Evolutionary conservation across 2,329 filamentous ascomycete genomes (phyloP), one percentile per base, ranked within the genome.

Genomic region (Aureobasidium sp.): DNA sequence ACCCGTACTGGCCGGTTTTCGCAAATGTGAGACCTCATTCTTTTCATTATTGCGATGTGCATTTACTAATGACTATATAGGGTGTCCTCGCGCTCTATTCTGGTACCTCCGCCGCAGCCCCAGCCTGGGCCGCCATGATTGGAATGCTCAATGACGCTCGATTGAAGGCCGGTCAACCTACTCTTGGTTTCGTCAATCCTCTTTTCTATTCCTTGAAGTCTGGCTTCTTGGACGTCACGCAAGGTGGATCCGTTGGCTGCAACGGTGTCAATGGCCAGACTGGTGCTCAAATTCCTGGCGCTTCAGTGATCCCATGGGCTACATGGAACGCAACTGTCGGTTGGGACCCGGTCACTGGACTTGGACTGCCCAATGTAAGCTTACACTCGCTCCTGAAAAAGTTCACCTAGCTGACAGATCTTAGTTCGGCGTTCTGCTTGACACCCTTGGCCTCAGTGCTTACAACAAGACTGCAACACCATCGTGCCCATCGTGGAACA

Each of bases 141-240:
- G 76, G 81, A 1, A 77, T 87, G 3, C 74, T 87, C 63, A 87
- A 88, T 66, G 84, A 87, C 67, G 83, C 81, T 1, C 75, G 84
- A 34, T 70, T 86, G 36, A 73, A 77, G 0, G 73, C 71, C 2
- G 79, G 80, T 6, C 78, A 80, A 68, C 69, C 77, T 0, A 70
- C 76, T 0, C 70, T 84, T 53, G 83, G 83, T 0, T 85, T 82
- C 73, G 64, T 85, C 48, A 85, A 85, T 65, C 82, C 82, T 0
- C 52, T 56, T 9, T 52, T 63, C 32, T 85, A 85, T 67, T 73
- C 73, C 10, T 5, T 58, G 20, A 58, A 58, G 32, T 58, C 55
- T 39, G 68, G 70, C 55, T 73, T 84, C 23, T 81, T 73, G 1
- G 82, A 84, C 64, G 75, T 69, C 67, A 75, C 65, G 29, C 71